Evolutionary conservation across 345 rosid species (phyloP).

Genomic region (Lagerstroemia speciosa): DNA sequence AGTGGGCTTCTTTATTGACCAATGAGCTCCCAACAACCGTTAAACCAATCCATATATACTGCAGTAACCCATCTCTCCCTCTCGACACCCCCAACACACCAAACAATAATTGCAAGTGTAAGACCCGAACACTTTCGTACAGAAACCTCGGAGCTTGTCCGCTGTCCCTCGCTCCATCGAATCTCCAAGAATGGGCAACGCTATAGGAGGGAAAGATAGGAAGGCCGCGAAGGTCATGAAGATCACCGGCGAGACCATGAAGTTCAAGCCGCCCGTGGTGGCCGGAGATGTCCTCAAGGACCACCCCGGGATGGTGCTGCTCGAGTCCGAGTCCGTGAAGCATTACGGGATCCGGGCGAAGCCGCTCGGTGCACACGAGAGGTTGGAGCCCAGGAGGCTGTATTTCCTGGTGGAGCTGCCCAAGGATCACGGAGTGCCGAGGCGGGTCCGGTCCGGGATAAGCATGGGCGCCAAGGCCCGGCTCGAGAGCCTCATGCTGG

Average conservation of each 20-base stretch:
- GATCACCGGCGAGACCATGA: slow-evolving; percentile 69
- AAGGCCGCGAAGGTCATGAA: slow-evolving; percentile 62
- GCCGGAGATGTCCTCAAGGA: slow-evolving; percentile 62
- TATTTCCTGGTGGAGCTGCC: slow-evolving; percentile 83
- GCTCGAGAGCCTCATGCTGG: slow-evolving; percentile 68
- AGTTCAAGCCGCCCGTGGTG: slow-evolving; percentile 70
- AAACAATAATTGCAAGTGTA: not conserved
- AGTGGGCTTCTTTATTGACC: slow-evolving; percentile 42
- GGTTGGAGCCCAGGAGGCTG: slow-evolving; percentile 60
- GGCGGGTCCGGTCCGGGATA: slow-evolving; percentile 74
- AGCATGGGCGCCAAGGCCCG: slow-evolving; percentile 80
- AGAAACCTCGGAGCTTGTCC: not conserved
- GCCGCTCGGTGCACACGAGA: slow-evolving; percentile 47
- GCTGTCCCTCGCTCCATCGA: not conserved
- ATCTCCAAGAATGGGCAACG: slow-evolving; percentile 53
- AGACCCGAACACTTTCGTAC: not conserved
- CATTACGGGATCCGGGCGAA: slow-evolving; percentile 68
- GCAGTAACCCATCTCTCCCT: not conserved
- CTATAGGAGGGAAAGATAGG: slow-evolving; percentile 47
- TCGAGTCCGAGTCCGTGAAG: slow-evolving; percentile 76
- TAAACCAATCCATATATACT: not conserved
- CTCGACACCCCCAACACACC: not conserved
- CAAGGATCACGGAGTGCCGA: slow-evolving; percentile 30
- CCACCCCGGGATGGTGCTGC: slow-evolving; percentile 56
- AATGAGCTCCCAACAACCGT: not conserved